These are phyloP conservation scores for Boletus reticulatus DNA, from an alignment of 768 basidiomycete genomes.

Conservation along the genomic window DNA sequence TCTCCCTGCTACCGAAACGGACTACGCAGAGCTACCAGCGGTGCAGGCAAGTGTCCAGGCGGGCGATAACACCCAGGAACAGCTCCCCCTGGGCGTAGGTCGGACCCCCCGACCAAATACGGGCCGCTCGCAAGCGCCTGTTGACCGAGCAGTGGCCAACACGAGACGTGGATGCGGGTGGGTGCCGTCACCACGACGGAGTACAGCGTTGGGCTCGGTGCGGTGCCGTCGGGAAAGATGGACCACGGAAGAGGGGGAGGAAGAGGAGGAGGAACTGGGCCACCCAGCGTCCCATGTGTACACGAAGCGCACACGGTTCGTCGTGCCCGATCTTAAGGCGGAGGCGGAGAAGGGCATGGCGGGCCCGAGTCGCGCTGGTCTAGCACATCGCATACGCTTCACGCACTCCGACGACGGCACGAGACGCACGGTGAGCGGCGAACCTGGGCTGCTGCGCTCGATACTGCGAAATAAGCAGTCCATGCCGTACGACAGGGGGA, in stretches of 20 bases:
- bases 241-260: neutral
- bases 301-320: conserved; percentile 15
- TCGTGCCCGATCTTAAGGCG: neutral
- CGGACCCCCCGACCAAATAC: neutral
- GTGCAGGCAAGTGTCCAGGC: conserved; percentile 7
- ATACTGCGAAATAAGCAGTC: conserved; percentile 14
- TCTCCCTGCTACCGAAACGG: neutral
- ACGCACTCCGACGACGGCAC: neutral
- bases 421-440: neutral
- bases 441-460: conserved; percentile 8
- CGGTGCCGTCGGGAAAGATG: neutral
- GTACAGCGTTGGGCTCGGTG: neutral
- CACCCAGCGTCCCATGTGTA: neutral
- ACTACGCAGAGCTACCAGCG: neutral
- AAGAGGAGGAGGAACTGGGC: neutral
- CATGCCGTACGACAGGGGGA: conserved; percentile 7
- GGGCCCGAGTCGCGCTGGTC: neutral
- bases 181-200: neutral
- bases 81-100: neutral
- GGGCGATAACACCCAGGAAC: neutral
- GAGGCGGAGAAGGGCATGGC: neutral
- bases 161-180: neutral
- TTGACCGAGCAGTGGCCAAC: no score
- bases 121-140: no score
- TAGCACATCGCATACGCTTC: no score